phyloP scores from a whole-genome alignment of 1,139 yeast genomes.

The Williopsis jadinii region DNA sequence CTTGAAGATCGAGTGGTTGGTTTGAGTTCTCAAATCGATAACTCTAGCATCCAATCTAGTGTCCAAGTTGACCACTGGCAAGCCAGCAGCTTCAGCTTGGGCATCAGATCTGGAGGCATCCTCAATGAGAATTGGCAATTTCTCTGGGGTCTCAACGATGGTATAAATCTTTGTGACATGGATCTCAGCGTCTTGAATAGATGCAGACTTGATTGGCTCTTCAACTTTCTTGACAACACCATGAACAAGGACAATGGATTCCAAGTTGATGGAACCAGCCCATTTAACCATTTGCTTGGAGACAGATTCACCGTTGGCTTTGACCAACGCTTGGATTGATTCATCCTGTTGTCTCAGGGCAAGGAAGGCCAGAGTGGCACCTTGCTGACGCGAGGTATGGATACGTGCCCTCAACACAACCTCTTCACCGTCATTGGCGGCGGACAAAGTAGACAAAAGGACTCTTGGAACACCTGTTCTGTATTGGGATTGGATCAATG shows the following conservation, averaged over 20 bases:
- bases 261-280: conserved; percentile 81
- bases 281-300: conserved; percentile 97
- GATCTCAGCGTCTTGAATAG: conserved; percentile 87
- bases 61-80: conserved; percentile 92
- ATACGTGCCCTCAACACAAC: conserved; percentile 90
- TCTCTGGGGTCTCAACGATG: conserved; percentile 84
- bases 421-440: conserved; percentile 67
- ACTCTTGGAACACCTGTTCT: conserved; percentile 59
- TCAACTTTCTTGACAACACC: conserved; percentile 82
- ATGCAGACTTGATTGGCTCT: conserved; percentile 83
- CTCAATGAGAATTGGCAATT: conserved; percentile 88
- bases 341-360: conserved; percentile 86
- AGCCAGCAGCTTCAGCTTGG: conserved; percentile 86
- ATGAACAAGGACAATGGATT: conserved; percentile 84
- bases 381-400: conserved; percentile 90
- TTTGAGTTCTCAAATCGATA: conserved; percentile 91
- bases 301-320: conserved; percentile 55
- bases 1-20: conserved; percentile 95
- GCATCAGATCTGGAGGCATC: conserved; percentile 95
- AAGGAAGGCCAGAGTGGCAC: conserved; percentile 88
- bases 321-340: conserved; percentile 77
- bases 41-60: conserved; percentile 94
- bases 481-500: conserved; percentile 67
- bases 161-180: conserved; percentile 66
- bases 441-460: conserved; percentile 47